A percentile compares a stretch with the other conserved stretches of the same genome.
Evolutionary conservation across 305 asterid genomes (phyloP).

Genomic region (Nicotiana rustica): DNA sequence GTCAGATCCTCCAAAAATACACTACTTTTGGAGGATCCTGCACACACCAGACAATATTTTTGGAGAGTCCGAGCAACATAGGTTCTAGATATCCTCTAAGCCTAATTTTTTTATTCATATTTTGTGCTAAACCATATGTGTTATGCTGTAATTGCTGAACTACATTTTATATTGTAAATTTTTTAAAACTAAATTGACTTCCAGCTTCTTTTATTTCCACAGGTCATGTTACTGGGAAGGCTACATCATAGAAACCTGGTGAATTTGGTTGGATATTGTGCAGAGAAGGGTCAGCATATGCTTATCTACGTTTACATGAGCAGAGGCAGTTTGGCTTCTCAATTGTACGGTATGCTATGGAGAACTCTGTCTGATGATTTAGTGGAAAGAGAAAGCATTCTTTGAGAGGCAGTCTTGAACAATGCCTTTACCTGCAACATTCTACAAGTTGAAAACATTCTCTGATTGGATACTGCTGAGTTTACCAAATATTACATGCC

Average conservation of each 20-base stretch:
- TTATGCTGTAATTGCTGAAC: not conserved
- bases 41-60: too few species aligned
- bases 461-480: not conserved
- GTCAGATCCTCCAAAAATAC: too few species aligned
- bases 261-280: conserved; percentile 95
- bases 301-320: conserved; percentile 93
- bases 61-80: too few species aligned
- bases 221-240: conserved; percentile 95
- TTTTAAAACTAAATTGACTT: not conserved
- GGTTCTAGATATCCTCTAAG: conserved; percentile 6
- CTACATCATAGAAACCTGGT: conserved; percentile 96
- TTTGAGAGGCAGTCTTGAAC: not conserved
- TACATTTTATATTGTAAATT: not conserved
- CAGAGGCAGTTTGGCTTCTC: conserved; percentile 93
- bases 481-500: conserved; percentile 7
- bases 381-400: conserved; percentile 1
- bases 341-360: conserved; percentile 74
- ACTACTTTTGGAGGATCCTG: too few species aligned
- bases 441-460: not conserved
- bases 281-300: conserved; percentile 91
- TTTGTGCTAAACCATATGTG: not conserved
- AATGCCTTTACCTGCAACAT: conserved; percentile 10
- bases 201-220: conserved; percentile 33
- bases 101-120: not conserved
- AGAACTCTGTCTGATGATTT: conserved; percentile 3